Evolutionary conservation across 2,329 filamentous ascomycete genomes (phyloP).

Genomic region (Paracoccidioides brasiliensis): DNA sequence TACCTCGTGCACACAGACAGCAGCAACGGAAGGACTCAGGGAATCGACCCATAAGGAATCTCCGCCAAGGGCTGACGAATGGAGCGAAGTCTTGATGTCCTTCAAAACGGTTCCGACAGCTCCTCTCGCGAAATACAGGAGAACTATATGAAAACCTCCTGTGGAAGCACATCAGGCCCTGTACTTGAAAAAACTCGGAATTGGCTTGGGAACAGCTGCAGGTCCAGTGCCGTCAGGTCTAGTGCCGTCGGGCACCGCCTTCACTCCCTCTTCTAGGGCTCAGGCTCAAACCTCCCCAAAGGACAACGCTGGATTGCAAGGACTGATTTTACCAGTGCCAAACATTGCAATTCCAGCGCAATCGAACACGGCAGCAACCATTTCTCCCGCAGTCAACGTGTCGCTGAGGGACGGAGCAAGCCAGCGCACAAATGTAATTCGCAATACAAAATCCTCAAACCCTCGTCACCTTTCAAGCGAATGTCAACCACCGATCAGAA

Average conservation of each 20-base stretch:
- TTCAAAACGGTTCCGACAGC: background rate
- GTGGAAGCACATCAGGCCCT: too few species aligned
- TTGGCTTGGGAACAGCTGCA: background rate
- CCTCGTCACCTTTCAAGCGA: background rate
- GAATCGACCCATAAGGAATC: background rate
- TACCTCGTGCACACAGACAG: background rate
- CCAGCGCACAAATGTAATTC: background rate
- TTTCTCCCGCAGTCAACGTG: background rate
- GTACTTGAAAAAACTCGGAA: background rate
- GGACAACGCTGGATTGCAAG: background rate
- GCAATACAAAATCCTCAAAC: background rate
- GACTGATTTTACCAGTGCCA: too few species aligned
- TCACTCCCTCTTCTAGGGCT: background rate
- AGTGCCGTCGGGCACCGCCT: background rate
- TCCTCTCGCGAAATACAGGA: background rate
- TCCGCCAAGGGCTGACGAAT: background rate
- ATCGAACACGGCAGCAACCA: background rate
- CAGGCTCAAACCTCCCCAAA: background rate
- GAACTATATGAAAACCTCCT: background rate
- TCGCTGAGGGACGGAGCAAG: too few species aligned
- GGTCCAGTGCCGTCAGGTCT: background rate
- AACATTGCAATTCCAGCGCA: background rate
- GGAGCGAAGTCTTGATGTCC: background rate
- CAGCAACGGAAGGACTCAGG: background rate
- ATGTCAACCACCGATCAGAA: background rate